Conservation (phyloP, 2,329 filamentous ascomycete species). For the Diaporthe sp. region DNA sequence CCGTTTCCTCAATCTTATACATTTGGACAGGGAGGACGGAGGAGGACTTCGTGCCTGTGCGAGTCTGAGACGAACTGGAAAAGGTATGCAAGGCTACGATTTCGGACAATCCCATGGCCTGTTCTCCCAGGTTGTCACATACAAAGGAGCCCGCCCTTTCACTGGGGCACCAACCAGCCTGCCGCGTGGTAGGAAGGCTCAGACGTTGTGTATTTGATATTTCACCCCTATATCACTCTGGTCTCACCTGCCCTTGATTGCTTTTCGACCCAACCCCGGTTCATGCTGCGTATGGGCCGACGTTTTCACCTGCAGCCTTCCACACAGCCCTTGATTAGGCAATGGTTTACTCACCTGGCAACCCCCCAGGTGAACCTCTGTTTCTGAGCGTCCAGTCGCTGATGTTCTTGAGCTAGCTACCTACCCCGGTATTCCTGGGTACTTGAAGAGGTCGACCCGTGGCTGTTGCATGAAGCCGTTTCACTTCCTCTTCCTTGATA, state of each 20-base stretch:
- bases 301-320: background rate
- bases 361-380: background rate
- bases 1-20: background rate
- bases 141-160: conserved; percentile 24
- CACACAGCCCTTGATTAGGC: background rate
- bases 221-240: background rate
- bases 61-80: conserved; percentile 18
- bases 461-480: conserved; percentile 36
- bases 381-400: conserved; percentile 32
- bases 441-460: conserved; percentile 18
- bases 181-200: conserved; percentile 3
- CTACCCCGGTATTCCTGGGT: background rate
- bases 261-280: background rate
- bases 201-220: background rate
- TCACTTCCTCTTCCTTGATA: conserved; percentile 29
- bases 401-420: conserved; percentile 25
- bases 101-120: background rate
- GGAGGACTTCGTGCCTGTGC: background rate
- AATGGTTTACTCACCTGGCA: conserved; percentile 1
- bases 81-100: conserved; percentile 28
- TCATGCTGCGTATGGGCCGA: conserved; percentile 1
- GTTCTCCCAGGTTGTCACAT: background rate
- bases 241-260: conserved; percentile 38
- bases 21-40: background rate
- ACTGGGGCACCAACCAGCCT: background rate